Conservation (phyloP, 2,329 filamentous ascomycete species). For the Diaporthe eres region DNA sequence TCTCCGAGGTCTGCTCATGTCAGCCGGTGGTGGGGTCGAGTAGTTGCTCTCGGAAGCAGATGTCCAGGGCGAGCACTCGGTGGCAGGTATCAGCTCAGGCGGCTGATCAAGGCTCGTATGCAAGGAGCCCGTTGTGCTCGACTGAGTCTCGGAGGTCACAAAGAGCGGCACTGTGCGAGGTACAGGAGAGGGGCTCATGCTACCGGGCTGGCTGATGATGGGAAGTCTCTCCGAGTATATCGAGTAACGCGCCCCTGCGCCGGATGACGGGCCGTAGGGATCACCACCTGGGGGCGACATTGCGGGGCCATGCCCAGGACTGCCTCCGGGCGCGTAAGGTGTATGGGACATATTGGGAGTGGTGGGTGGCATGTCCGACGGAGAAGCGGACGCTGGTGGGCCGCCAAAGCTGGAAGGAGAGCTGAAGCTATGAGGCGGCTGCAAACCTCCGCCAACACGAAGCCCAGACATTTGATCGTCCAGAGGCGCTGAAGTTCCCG, state of each 20-base stretch:
- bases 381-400: slow-evolving; percentile 41
- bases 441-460: slow-evolving; percentile 3
- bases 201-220: slow-evolving; percentile 27
- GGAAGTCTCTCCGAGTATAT: slow-evolving; percentile 7
- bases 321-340: slow-evolving; percentile 42
- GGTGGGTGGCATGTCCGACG: slow-evolving; percentile 46
- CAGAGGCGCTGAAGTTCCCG: slow-evolving; percentile 43
- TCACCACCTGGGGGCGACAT: slow-evolving; percentile 38
- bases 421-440: slow-evolving; percentile 40
- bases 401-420: slow-evolving; percentile 36
- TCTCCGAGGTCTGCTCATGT: slow-evolving; percentile 49
- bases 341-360: slow-evolving; percentile 44
- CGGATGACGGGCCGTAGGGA: slow-evolving; percentile 22
- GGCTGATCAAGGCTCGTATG: slow-evolving; percentile 44
- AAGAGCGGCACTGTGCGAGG: slow-evolving; percentile 34
- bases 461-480: slow-evolving; percentile 43
- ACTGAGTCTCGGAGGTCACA: slow-evolving; percentile 46
- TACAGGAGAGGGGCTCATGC: slow-evolving; percentile 36
- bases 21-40: slow-evolving; percentile 62
- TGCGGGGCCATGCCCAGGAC: slow-evolving; percentile 27
- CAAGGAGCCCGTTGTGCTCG: slow-evolving; percentile 43
- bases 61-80: slow-evolving; percentile 58
- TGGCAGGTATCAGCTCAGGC: slow-evolving; percentile 46
- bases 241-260: slow-evolving; percentile 3
- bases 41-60: slow-evolving; percentile 63